These are phyloP conservation scores for Tylopilus sp. DNA, from an alignment of 768 basidiomycete genomes.

Conservation along the genomic window DNA sequence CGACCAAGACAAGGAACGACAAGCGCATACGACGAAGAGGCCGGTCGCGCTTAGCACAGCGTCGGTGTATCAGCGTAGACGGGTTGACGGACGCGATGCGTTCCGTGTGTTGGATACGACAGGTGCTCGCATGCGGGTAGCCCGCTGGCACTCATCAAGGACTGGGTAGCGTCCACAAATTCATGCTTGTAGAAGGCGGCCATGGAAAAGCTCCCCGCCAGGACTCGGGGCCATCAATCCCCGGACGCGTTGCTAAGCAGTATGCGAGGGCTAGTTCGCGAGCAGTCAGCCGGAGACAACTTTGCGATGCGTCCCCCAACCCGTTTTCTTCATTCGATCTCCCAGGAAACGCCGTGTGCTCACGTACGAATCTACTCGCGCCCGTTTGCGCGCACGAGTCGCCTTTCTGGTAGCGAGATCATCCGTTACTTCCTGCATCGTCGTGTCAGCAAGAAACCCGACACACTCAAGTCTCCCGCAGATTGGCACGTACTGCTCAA, in stretches of 20 bases:
- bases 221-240: not conserved
- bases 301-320: not conserved
- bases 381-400: not conserved
- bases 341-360: not conserved
- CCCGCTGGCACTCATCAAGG: not conserved
- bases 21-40: not conserved
- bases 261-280: not conserved
- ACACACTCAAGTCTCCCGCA: not conserved
- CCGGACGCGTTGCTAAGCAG: not conserved
- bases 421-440: not conserved
- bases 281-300: not conserved
- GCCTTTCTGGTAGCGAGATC: not conserved
- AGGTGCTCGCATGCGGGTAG: not conserved
- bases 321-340: not conserved
- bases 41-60: not conserved
- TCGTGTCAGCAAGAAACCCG: not conserved
- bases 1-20: not conserved
- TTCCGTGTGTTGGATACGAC: not conserved
- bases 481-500: not conserved
- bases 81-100: constrained; percentile 1
- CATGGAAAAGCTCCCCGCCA: not conserved
- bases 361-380: not conserved
- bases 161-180: not conserved
- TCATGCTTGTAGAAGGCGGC: not conserved
- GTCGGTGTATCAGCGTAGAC: not conserved